phyloP scores from a whole-genome alignment of 169 alveolate genomes.

The Babesia bovis region DNA sequence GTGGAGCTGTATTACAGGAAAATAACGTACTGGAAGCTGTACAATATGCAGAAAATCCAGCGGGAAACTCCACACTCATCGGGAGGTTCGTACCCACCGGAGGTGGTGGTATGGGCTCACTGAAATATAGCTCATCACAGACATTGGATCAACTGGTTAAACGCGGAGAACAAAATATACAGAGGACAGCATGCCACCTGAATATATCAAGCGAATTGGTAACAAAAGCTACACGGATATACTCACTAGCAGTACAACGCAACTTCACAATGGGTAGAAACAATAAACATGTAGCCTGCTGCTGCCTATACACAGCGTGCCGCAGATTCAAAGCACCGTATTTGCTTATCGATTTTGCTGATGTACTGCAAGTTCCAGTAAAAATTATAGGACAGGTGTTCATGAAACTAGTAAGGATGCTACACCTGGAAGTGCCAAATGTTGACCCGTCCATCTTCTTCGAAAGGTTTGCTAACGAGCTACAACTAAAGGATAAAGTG shows the following conservation, averaged over 20 bases:
- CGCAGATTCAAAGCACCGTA: constrained; percentile 92
- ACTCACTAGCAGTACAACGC: constrained; percentile 90
- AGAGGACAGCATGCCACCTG: constrained; percentile 84
- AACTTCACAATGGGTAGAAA: constrained; percentile 93
- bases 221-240: constrained; percentile 89
- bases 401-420: constrained; percentile 86
- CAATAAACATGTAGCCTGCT: constrained; percentile 90
- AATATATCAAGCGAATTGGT: constrained; percentile 80
- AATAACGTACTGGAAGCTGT: constrained; percentile 81
- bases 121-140: constrained; percentile 78
- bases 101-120: constrained; percentile 79
- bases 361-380: constrained; percentile 88
- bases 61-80: constrained; percentile 80
- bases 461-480: constrained; percentile 93
- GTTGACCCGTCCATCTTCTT: constrained; percentile 95
- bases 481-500: constrained; percentile 90
- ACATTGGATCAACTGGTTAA: constrained; percentile 80
- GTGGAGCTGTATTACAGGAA: constrained; percentile 87
- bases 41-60: constrained; percentile 79
- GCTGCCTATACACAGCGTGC: constrained; percentile 92
- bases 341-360: constrained; percentile 93
- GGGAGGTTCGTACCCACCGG: constrained; percentile 84
- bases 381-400: constrained; percentile 86
- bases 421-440: constrained; percentile 88
- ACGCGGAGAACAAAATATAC: constrained; percentile 81